Conservation (phyloP, 257 asterid genomes). For the Capsicum baccatum region DNA sequence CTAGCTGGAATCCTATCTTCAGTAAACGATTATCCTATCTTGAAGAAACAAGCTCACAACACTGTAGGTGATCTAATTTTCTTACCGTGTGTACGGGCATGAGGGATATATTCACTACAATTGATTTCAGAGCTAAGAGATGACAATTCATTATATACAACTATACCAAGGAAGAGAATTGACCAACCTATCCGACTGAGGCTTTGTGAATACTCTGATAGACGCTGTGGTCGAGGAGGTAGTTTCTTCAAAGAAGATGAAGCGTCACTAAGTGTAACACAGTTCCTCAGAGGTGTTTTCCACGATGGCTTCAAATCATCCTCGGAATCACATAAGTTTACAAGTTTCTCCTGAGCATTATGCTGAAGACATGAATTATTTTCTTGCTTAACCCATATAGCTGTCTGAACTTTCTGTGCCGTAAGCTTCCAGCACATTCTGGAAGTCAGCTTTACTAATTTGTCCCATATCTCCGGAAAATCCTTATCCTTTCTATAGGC, state of each 20-base stretch:
- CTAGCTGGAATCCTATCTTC: too few species aligned
- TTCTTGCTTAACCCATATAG: conserved; percentile 82
- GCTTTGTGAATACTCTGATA: conserved; percentile 73
- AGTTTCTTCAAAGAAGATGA: conserved; percentile 47
- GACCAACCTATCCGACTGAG: conserved; percentile 66
- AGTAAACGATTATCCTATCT: not conserved
- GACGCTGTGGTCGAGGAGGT: conserved; percentile 89
- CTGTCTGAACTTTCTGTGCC: conserved; percentile 92
- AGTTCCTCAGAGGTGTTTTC: conserved; percentile 64
- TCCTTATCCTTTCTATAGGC: conserved; percentile 95
- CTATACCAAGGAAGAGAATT: conserved; percentile 20
- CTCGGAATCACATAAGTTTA: conserved; percentile 64
- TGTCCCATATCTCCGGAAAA: conserved; percentile 81
- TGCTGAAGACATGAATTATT: conserved; percentile 65
- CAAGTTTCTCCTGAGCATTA: conserved; percentile 57
- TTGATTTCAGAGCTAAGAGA: not conserved
- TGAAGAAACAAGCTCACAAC: not conserved
- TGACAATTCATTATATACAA: not conserved
- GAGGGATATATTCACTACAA: not conserved
- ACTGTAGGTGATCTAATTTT: not conserved
- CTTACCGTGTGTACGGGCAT: not conserved
- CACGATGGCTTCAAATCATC: conserved; percentile 63
- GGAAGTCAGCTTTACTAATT: conserved; percentile 68
- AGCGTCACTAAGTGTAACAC: conserved; percentile 44
- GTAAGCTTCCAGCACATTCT: conserved; percentile 98